Conservation (phyloP, 306 rosid species). For the Medicago ruthenica region DNA sequence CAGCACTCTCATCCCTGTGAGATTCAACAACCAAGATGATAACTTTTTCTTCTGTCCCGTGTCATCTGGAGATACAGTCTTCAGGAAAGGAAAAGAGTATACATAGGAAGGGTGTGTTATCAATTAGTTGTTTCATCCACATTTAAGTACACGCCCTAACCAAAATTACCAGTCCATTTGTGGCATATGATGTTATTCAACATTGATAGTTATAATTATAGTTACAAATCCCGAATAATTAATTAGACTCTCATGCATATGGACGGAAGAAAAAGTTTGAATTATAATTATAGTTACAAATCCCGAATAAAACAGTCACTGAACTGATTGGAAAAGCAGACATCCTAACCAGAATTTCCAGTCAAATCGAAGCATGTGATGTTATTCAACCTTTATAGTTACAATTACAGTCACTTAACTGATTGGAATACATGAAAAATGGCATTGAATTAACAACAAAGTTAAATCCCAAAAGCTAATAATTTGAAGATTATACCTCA, state of each 20-base stretch:
- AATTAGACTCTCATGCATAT: not conserved
- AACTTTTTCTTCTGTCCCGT: conserved; percentile 3
- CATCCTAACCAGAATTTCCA: no score
- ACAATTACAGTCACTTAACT: not conserved
- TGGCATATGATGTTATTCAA: not conserved
- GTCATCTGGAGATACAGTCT: conserved; percentile 21
- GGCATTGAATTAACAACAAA: not conserved
- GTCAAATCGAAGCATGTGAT: no score
- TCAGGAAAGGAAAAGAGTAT: conserved; percentile 3
- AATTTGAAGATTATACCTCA: conserved; percentile 61
- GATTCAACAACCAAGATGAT: conserved; percentile 15
- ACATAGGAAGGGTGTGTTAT: not conserved
- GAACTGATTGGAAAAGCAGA: no score
- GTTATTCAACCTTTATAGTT: no score
- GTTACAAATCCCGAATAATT: conserved; percentile 5
- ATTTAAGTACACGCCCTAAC: conserved; percentile 3
- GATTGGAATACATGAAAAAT: conserved; percentile 18
- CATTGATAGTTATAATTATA: not conserved
- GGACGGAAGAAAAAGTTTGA: not conserved
- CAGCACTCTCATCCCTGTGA: conserved; percentile 11
- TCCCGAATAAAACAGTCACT: not conserved
- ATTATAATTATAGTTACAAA: not conserved
- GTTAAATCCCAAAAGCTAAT: not conserved
- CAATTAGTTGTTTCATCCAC: conserved; percentile 14
- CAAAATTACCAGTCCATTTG: conserved; percentile 1